Evolutionary conservation across 495 filamentous ascomycete species (phyloP).

Genomic region (Hypoxylon rickii): DNA sequence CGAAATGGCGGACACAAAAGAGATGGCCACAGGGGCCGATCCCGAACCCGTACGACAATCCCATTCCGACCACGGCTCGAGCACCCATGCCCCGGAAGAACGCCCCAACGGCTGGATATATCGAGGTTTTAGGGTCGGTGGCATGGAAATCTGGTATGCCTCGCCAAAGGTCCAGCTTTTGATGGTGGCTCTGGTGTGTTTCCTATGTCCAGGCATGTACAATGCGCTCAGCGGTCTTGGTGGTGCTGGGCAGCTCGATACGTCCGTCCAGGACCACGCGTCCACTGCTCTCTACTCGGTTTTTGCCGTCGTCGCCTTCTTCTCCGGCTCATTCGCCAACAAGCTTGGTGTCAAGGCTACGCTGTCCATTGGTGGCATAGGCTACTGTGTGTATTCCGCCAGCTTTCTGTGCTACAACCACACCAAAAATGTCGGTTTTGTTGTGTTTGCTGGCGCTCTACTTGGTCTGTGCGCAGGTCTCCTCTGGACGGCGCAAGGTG

Average conservation of each 20-base stretch:
- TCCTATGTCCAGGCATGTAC: constrained; percentile 86
- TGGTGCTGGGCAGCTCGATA: constrained; percentile 70
- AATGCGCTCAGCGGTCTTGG: constrained; percentile 79
- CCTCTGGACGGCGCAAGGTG: constrained; percentile 90
- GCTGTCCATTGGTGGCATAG: constrained; percentile 78
- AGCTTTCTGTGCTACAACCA: constrained; percentile 84
- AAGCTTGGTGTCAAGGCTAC: constrained; percentile 74
- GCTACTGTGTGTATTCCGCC: constrained; percentile 83
- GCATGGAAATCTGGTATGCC: constrained; percentile 68
- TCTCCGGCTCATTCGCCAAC: constrained; percentile 80
- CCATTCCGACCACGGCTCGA: constrained; percentile 12
- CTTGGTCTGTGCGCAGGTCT: constrained; percentile 82
- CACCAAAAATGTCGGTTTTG: constrained; percentile 73
- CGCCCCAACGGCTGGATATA: constrained; percentile 69
- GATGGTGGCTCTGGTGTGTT: constrained; percentile 83
- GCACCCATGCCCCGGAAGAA: constrained; percentile 5
- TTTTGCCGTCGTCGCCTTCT: constrained; percentile 86
- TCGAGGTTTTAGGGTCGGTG: constrained; percentile 61
- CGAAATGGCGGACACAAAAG: constrained; percentile 29
- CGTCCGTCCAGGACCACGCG: constrained; percentile 67
- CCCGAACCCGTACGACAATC: background rate
- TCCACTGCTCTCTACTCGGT: constrained; percentile 64
- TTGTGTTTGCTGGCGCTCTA: constrained; percentile 75
- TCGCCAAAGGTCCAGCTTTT: constrained; percentile 75
- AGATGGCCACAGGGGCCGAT: background rate